phyloP scores from a whole-genome alignment of 768 basidiomycete genomes.

The Hebeloma cylindrosporum region DNA sequence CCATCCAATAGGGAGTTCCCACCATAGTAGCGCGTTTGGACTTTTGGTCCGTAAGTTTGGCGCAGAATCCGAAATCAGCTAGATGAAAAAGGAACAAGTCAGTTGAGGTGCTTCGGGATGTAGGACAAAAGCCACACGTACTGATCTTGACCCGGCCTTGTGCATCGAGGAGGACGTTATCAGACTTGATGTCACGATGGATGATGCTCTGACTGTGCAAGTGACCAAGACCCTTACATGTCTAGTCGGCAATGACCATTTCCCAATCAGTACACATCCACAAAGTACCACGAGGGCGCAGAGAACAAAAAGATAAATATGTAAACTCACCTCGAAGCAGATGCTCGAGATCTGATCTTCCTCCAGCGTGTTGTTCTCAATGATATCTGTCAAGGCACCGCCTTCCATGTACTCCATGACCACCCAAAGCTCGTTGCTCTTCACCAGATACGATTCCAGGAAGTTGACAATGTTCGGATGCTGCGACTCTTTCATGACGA shows the following conservation, averaged over 20 bases:
- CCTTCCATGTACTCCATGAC: conserved; percentile 99
- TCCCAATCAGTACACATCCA: background rate
- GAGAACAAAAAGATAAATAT: background rate
- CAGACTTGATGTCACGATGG: conserved; percentile 96
- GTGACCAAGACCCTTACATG: conserved; percentile 93
- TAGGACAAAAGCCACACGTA: conserved; percentile 41
- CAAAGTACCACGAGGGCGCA: background rate
- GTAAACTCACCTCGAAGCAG: conserved; percentile 72
- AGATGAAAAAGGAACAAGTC: conserved; percentile 1
- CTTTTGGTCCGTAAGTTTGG: conserved; percentile 94
- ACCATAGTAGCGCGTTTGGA: conserved; percentile 99
- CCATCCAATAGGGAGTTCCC: conserved; percentile 98
- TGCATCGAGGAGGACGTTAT: conserved; percentile 92
- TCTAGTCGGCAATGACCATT: conserved; percentile 44
- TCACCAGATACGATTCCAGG: conserved; percentile 86
- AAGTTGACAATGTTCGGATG: conserved; percentile 98
- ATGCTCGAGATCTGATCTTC: conserved; percentile 96
- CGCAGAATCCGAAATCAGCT: conserved; percentile 98
- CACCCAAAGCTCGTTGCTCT: conserved; percentile 90
- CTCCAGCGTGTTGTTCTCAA: conserved; percentile 93
- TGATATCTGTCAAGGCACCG: conserved; percentile 95
- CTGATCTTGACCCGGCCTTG: conserved; percentile 97
- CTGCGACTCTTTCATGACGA: conserved; percentile 98
- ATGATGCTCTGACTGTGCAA: conserved; percentile 93
- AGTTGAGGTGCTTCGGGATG: background rate